Conservation (phyloP, 331 rosid species). For the Malus hybrid region DNA sequence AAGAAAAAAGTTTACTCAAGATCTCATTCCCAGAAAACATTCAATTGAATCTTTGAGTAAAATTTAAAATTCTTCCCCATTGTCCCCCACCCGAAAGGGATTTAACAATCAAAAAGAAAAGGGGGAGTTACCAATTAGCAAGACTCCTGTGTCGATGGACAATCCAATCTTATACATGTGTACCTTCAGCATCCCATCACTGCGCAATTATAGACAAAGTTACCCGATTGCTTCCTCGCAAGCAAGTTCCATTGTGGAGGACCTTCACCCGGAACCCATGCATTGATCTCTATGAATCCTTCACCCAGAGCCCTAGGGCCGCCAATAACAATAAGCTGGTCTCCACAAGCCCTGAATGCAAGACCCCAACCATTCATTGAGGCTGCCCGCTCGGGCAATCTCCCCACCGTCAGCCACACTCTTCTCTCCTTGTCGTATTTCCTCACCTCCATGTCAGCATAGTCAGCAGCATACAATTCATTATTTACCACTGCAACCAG, state of each 20-base stretch:
- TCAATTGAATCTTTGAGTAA: conserved; percentile 50
- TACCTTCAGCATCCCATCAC: conserved; percentile 91
- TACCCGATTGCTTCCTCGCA: conserved; percentile 58
- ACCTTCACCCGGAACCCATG: conserved; percentile 93
- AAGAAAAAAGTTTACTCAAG: conserved; percentile 18
- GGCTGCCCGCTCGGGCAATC: conserved; percentile 66
- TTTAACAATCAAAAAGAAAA: conserved; percentile 25
- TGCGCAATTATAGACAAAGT: conserved; percentile 94
- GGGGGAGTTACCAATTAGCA: conserved; percentile 68
- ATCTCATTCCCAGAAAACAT: conserved; percentile 33
- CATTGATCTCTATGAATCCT: conserved; percentile 74
- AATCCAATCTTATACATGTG: conserved; percentile 34
- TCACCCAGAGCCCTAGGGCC: conserved; percentile 72
- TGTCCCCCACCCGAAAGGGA: conserved; percentile 25
- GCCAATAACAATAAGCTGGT: conserved; percentile 77
- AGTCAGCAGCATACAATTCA: conserved; percentile 77
- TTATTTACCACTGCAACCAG: conserved; percentile 80
- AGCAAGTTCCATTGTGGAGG: conserved; percentile 86
- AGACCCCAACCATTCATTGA: conserved; percentile 99
- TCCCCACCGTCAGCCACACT: conserved; percentile 65
- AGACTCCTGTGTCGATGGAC: conserved; percentile 37
- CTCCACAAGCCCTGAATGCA: conserved; percentile 91
- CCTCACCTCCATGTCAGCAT: conserved; percentile 81
- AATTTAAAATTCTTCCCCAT: conserved; percentile 40
- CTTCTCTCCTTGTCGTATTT: conserved; percentile 54